Percentiles rank a stretch among this genome's conserved stretches.
phyloP scores from a whole-genome alignment of 2,329 filamentous ascomycete genomes.

The Fonsecaea erecta region DNA sequence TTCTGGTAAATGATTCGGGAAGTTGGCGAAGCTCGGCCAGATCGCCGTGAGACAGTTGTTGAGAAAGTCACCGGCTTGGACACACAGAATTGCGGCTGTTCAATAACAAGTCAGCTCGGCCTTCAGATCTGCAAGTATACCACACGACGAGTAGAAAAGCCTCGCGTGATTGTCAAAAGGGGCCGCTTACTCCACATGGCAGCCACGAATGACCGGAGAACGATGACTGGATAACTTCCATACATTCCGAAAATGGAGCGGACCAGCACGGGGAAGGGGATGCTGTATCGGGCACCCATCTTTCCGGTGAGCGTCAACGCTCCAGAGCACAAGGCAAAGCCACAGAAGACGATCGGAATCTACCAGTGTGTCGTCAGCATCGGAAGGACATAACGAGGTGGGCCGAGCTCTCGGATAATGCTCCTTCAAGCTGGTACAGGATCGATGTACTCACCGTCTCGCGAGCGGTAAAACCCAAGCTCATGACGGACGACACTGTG shows the following conservation, averaged over 20 bases:
- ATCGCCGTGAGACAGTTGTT: slow-evolving; percentile 52
- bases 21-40: slow-evolving; percentile 53
- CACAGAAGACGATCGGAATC: slow-evolving; percentile 55
- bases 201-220: slow-evolving; percentile 46
- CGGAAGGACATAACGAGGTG: neutral
- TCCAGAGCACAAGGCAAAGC: slow-evolving; percentile 53
- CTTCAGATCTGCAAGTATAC: neutral
- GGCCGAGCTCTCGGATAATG: neutral
- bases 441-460: slow-evolving; percentile 42
- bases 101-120: neutral
- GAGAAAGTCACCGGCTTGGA: slow-evolving; percentile 53
- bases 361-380: neutral
- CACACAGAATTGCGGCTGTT: slow-evolving; percentile 47
- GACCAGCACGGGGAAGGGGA: slow-evolving; percentile 43
- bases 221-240: slow-evolving; percentile 45
- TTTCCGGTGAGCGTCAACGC: slow-evolving; percentile 56
- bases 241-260: slow-evolving; percentile 47
- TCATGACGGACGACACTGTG: slow-evolving; percentile 49
- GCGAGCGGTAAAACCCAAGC: slow-evolving; percentile 52
- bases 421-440: neutral
- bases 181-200: slow-evolving; percentile 48
- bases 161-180: neutral
- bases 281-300: slow-evolving; percentile 44
- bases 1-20: slow-evolving; percentile 46
- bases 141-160: neutral